Evolutionary conservation across 768 basidiomycete species (phyloP).

Genomic region (Coprinopsis marcescibilis): DNA sequence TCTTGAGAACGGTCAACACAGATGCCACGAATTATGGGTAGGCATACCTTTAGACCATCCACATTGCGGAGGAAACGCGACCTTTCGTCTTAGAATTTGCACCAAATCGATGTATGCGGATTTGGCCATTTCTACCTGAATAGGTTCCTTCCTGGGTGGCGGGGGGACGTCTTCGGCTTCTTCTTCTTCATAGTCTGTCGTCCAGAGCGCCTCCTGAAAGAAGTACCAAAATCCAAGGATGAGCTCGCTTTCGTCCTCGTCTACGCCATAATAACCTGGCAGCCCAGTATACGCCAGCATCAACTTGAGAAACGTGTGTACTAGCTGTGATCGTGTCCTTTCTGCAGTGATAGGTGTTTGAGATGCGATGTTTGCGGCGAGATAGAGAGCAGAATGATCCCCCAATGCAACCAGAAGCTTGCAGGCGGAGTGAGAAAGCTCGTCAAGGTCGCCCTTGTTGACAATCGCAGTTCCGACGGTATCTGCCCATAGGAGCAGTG

Average conservation of each 20-base stretch:
- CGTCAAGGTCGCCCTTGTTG: conserved; percentile 39
- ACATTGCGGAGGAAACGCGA: conserved; percentile 56
- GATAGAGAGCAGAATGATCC: conserved; percentile 79
- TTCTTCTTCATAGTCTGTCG: conserved; percentile 41
- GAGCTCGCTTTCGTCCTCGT: conserved; percentile 86
- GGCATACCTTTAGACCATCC: conserved; percentile 67
- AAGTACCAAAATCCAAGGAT: conserved; percentile 88
- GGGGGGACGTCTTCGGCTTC: conserved; percentile 27
- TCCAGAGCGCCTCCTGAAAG: conserved; percentile 84
- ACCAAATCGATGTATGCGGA: conserved; percentile 79
- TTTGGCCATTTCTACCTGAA: conserved; percentile 52
- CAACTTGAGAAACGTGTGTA: conserved; percentile 66
- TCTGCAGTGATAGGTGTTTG: conserved; percentile 28
- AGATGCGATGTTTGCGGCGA: conserved; percentile 63
- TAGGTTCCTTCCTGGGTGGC: conserved; percentile 13
- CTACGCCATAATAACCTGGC: conserved; percentile 71
- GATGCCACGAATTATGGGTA: conserved; percentile 1
- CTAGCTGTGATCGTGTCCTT: conserved; percentile 27
- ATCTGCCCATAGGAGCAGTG: conserved; percentile 76
- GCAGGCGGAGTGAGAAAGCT: conserved; percentile 65
- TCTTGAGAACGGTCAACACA: conserved; percentile 35
- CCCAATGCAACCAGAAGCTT: conserved; percentile 78
- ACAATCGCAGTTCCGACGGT: conserved; percentile 45
- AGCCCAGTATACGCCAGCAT: conserved; percentile 68
- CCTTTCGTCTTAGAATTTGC: conserved; percentile 62